Conservation (phyloP, 768 basidiomycete genomes). For the Phanerochaete sordida region DNA sequence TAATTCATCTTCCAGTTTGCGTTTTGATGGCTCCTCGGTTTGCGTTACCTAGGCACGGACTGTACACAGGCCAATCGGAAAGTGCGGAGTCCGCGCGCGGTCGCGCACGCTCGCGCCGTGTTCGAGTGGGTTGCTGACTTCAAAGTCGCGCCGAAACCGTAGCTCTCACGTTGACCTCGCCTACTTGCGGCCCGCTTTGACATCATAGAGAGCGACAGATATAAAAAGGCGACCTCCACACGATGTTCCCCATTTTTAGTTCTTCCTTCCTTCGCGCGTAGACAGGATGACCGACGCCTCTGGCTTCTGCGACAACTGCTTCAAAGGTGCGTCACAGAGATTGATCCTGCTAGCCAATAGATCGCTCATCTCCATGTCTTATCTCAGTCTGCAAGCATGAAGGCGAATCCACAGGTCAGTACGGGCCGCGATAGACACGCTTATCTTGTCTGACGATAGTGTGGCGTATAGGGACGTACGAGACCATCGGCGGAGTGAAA, state of each 20-base stretch:
- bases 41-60: not conserved
- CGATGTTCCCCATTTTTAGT: not conserved
- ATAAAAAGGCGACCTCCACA: not conserved
- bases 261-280: not conserved
- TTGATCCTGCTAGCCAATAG: not conserved
- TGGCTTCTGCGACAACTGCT: slow-evolving; percentile 12
- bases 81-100: too few relatives aligned
- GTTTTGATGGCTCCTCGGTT: not conserved
- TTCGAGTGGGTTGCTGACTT: not conserved
- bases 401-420: slow-evolving; percentile 19
- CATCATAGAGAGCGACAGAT: not conserved
- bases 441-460: not conserved
- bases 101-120: not conserved
- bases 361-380: not conserved
- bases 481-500: slow-evolving; percentile 34
- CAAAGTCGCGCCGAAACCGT: not conserved
- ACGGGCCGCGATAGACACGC: not conserved
- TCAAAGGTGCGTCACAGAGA: slow-evolving; percentile 8
- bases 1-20: not conserved
- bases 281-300: not conserved
- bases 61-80: too few relatives aligned
- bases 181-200: not conserved
- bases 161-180: not conserved
- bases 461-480: slow-evolving; percentile 28
- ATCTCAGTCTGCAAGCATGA: slow-evolving; percentile 18